A percentile compares a stretch with the other conserved stretches of the same genome.
These are phyloP conservation scores for Auriscalpium microsporum DNA, from an alignment of 768 basidiomycete species.

Conservation along the genomic window DNA sequence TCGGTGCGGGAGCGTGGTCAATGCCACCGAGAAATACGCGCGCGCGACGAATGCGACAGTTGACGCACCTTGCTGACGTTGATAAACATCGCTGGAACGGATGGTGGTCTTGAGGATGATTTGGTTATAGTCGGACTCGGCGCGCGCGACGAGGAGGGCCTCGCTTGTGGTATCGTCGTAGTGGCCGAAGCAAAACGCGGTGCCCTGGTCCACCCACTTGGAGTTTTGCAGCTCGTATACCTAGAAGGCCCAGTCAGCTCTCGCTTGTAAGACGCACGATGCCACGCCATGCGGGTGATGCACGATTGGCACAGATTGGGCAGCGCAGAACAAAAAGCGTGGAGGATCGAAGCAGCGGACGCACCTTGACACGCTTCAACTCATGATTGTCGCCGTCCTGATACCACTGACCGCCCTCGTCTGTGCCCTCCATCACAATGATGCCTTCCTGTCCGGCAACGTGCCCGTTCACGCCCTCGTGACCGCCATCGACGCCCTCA, in stretches of 20 bases:
- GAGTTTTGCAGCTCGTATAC: constrained; percentile 91
- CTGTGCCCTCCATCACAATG: constrained; percentile 28
- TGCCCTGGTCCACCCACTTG: constrained; percentile 94
- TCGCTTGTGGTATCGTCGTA: constrained; percentile 69
- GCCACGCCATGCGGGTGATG: no score
- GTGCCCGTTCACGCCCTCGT: constrained; percentile 31
- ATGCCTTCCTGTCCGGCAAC: constrained; percentile 38
- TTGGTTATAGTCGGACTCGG: constrained; percentile 62
- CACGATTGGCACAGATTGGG: constrained; percentile 1
- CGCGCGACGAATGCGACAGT: constrained; percentile 1
- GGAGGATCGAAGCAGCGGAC: constrained; percentile 16
- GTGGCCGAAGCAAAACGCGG: constrained; percentile 91
- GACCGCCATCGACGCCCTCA: constrained; percentile 2
- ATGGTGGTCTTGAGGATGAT: constrained; percentile 76
- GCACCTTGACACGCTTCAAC: constrained; percentile 79
- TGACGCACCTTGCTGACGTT: constrained; percentile 71
- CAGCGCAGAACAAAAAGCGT: constrained; percentile 13
- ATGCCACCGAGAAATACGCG: neutral
- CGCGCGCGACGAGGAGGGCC: constrained; percentile 77
- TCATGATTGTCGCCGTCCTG: constrained; percentile 58
- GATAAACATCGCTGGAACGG: constrained; percentile 77
- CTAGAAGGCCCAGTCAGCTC: constrained; percentile 32
- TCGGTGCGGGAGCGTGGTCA: neutral
- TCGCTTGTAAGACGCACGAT: neutral
- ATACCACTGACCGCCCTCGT: constrained; percentile 55